Evolutionary conservation across 805 yeast species (phyloP), one percentile per base, ranked within the genome.

Genomic region (Metschnikowia continentalis): DNA sequence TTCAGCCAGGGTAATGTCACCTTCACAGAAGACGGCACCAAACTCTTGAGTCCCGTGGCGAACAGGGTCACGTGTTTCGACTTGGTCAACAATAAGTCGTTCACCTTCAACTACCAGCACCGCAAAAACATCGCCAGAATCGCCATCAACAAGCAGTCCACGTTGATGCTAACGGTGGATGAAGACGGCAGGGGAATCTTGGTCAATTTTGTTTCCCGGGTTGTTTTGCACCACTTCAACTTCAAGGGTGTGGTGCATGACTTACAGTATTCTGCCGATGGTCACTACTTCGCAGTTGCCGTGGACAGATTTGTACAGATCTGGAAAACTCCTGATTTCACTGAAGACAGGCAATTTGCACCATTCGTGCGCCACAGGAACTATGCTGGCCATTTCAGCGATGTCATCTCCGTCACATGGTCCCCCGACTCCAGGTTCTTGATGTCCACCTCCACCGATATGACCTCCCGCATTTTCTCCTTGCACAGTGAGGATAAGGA

Each of bases 131-230:
- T 94, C 42, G 75, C 83, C 2, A 68, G 90, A 49, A 77, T 94
- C 35, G 96, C 97, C 19, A 69, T 94, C 54, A 94, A 91, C 63
- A 80, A 78, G 38, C 96, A 89, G 61, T 89, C 85, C 11, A 86
- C 96, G 0, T 75, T 94, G 35, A 66, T 94, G 62, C 61, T 94
- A 14, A 80, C 96, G 2, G 88, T 92, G 1, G 99, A 95, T 64
- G 84, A 78, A 47, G 96, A 90, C 61, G 99, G 99, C 0, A 78
- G 97, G 59, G 97, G 96, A 17, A 90, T 94, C 43, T 75, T 94
- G 53, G 96, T 88, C 35, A 94, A 94, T 62, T 91, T 86, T 63
- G 78, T 78, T 39, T 78, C 95, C 22, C 79, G 96, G 56, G 84
- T 89, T 1, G 97, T 90, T 13, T 72, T 94, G 54, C 96, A 94